Evolutionary conservation across 345 rosid species (phyloP), one percentile per base, ranked within the genome.

Genomic region (Brassica rapa): DNA sequence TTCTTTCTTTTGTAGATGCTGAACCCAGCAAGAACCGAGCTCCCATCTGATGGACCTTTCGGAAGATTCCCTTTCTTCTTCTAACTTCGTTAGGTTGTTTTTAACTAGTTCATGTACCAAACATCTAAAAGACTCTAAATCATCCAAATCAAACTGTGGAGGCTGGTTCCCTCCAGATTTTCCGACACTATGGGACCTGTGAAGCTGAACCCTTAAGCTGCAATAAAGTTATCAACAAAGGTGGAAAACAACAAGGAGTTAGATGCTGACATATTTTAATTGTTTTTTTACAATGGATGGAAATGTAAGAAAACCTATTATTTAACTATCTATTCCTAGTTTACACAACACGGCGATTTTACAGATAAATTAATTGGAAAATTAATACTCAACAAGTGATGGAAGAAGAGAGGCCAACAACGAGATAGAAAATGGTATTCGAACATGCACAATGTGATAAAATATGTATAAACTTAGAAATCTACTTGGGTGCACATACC

Each of bases 1-100:
- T 60, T 73, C 94, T 81, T 89, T 88, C 85, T 91, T 94, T 81
- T 88, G 93, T 83, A 94, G 83, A 87, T 92, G 98, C 79, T 94
- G 97, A 80, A 91, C 86, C 98, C 95, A 94, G 81, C 90, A 89
- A 43, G 95, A 88, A 75, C 98, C 97, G 3, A 94, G 86, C 79
- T 92, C 98, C 97, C 98, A 94, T 82, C 98, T 88, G 76, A 94
- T 89, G 61, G 91, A 68, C 82, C 84, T 83, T 71, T 80, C 82
- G 29, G 79, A 68, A 77, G 87, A 67, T 76, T 74, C 72, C 63
- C 82, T 77, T 66, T 84, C 85, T 77, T 79, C 86, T 78, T 79
- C 89, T 84, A 92, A 77, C 84, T 90, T 88, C 80, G 81, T 78
- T 84, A 94, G 74, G 84, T 91, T 85, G 56, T 80, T 82, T 70